Conservation (phyloP, 495 filamentous ascomycete species). For the Articulospora tetracladia region DNA sequence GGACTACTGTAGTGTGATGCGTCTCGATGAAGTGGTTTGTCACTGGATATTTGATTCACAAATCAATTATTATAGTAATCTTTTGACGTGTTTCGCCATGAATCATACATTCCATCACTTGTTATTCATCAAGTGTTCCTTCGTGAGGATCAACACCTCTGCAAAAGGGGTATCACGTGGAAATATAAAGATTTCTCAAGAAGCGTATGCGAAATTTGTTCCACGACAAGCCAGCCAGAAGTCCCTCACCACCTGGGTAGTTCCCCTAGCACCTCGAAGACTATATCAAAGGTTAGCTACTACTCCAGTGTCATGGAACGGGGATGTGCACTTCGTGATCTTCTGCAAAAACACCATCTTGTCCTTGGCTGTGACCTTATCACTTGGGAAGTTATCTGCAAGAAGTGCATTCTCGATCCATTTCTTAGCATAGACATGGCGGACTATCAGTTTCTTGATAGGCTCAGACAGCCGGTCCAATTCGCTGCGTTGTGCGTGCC, state of each 20-base stretch:
- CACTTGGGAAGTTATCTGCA: constrained; percentile 53
- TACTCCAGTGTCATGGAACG: not conserved
- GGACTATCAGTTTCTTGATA: constrained; percentile 68
- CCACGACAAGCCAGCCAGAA: constrained; percentile 73
- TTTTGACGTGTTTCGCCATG: no score
- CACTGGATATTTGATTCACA: no score
- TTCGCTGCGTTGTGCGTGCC: constrained; percentile 72
- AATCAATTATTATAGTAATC: no score
- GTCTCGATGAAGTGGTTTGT: no score
- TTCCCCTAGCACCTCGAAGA: constrained; percentile 55
- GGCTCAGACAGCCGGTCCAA: constrained; percentile 72
- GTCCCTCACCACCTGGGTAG: constrained; percentile 56
- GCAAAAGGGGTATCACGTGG: not conserved
- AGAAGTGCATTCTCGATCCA: constrained; percentile 60
- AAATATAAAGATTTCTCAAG: not conserved
- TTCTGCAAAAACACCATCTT: constrained; percentile 58
- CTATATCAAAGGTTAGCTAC: constrained; percentile 34
- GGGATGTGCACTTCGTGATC: constrained; percentile 44
- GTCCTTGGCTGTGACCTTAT: constrained; percentile 56
- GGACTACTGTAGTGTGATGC: no score
- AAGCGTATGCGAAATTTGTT: constrained; percentile 59
- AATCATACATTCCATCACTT: no score
- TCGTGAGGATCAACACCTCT: not conserved
- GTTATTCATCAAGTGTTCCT: no score
- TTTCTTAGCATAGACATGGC: constrained; percentile 52